Base-by-base conservation (phyloP, 2,329 filamentous ascomycete species). In the Sporothrix pallida region DNA sequence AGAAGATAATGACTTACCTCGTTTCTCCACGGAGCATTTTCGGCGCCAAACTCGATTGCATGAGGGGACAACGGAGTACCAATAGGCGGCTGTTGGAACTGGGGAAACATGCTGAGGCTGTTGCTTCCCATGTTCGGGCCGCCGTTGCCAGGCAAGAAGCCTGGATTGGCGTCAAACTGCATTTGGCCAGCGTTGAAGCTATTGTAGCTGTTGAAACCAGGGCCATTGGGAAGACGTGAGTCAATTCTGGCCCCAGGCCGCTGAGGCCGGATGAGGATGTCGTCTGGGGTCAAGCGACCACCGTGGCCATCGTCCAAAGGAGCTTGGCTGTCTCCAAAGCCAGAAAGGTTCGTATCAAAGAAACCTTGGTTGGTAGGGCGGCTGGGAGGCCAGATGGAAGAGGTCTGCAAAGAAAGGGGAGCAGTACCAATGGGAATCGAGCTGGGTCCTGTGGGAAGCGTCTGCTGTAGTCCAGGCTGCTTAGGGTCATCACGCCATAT, bases 11-110 rank as follows among this genome's bases (percentile, higher is more conserved):
- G 50, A 69, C 20, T 75, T 80, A 86, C 87, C 83, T 90, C 87
- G 77, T 81, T 83, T 79, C 89, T 89, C 90, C 85, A 91, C 62
- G 79, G 82, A 70, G 79, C 80, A 71, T 79, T 81, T 37, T 83
- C 83, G 3, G 89, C 87, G 13, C 89, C 93, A 77, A 94, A 94
- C 79, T 94, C 92, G 4, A 88, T 90, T 37, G 92, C 92, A 77
- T 92, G 89, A 13, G 92, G 91, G 20, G 92, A 93, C 58, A 94
- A 84, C 8, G 90, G 86, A 20, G 90, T 92, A 37, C 90, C 88
- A 75, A 88, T 85, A 37, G 88, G 84, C 76, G 88, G 88, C 77
- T 86, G 86, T 75, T 86, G 86, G 77, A 87, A 90, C 56, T 82
- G 77, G 71, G 84, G 81, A 76, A 83, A 88, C 81, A 83, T 81